Evolutionary conservation across 305 asterid genomes (phyloP).

Genomic region (Nicotiana rustica): DNA sequence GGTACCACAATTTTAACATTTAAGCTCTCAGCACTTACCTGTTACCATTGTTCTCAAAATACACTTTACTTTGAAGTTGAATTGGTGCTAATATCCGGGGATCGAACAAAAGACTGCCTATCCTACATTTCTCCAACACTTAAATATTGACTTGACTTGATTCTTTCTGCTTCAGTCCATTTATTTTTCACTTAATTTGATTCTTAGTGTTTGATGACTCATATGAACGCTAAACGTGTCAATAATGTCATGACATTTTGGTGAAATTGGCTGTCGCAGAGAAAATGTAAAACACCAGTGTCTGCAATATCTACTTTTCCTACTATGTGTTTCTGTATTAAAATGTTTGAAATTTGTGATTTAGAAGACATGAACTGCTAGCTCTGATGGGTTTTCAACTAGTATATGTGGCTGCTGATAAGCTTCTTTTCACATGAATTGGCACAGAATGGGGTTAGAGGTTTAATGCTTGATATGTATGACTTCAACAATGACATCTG

Average conservation of each 20-base stretch:
- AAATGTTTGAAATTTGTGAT: neutral
- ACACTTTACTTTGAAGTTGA: neutral
- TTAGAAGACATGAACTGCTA: conserved; percentile 22
- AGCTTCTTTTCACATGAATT: conserved; percentile 32
- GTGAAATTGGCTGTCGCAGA: neutral
- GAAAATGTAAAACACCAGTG: neutral
- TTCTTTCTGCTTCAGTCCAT: neutral
- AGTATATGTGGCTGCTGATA: conserved; percentile 1
- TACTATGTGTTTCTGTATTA: neutral
- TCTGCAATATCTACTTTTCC: conserved; percentile 12
- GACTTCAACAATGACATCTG: conserved; percentile 46
- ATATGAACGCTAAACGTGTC: neutral
- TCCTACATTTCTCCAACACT: too few species aligned
- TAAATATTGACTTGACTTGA: too few species aligned
- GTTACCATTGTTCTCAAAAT: neutral
- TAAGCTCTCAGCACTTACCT: neutral
- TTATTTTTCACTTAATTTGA: neutral
- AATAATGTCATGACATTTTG: neutral
- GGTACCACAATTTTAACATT: neutral
- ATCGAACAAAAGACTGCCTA: too few species aligned
- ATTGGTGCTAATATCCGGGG: too few species aligned
- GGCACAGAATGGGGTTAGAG: conserved; percentile 43
- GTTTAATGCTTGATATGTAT: conserved; percentile 45
- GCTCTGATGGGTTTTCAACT: neutral
- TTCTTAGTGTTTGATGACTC: conserved; percentile 6